Percentiles rank a stretch among this genome's conserved stretches.
These are phyloP conservation scores for Nicotiana attenuata DNA, from an alignment of 257 asterid genomes.

Conservation along the genomic window DNA sequence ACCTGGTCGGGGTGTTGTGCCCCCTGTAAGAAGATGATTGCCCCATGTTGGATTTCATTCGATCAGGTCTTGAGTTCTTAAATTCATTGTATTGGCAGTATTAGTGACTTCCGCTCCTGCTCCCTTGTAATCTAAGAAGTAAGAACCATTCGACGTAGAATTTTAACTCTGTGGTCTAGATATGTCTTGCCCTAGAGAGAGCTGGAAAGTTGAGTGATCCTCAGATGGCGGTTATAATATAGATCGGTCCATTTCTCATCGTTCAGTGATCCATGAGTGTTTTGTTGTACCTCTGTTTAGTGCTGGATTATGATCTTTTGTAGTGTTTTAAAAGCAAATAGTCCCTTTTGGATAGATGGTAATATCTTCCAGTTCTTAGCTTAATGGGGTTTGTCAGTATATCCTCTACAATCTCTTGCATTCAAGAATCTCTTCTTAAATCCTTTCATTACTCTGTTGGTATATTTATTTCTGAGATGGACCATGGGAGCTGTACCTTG, in stretches of 20 bases:
- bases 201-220: neutral
- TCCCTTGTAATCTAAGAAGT: neutral
- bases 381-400: neutral
- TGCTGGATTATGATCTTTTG: neutral
- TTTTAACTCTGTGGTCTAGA: neutral
- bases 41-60: neutral
- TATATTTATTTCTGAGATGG: too few relatives aligned
- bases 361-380: neutral
- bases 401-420: neutral
- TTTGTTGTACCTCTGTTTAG: neutral
- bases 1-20: constrained; percentile 80
- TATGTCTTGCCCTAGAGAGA: neutral
- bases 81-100: neutral
- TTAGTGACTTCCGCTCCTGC: neutral
- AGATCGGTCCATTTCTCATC: neutral
- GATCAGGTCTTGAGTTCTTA: neutral
- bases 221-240: neutral
- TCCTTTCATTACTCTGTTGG: neutral
- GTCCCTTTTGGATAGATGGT: neutral
- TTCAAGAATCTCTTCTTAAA: neutral
- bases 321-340: neutral
- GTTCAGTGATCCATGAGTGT: neutral
- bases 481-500: neutral
- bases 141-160: neutral
- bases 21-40: constrained; percentile 81